A percentile compares a stretch with the other conserved stretches of the same genome.
These are phyloP conservation scores for Asterochloris erici DNA, from an alignment of 139 green algal genomes.

Conservation along the genomic window DNA sequence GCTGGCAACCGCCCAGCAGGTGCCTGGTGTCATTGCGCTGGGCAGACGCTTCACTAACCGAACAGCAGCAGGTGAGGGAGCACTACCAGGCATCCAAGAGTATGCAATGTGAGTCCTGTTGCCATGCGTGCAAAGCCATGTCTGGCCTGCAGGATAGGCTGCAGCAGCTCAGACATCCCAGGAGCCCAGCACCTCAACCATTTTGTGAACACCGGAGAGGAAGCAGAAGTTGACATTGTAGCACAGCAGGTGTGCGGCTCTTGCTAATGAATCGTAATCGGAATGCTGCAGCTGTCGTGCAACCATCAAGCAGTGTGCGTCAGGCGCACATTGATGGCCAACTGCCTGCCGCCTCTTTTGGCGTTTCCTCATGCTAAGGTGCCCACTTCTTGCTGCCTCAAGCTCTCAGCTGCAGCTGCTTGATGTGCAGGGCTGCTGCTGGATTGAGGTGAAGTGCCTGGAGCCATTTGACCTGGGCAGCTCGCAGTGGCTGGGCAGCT, in stretches of 20 bases:
- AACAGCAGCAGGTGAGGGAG: too few relatives aligned
- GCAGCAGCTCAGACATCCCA: too few relatives aligned
- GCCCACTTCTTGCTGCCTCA: background rate
- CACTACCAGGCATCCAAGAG: too few relatives aligned
- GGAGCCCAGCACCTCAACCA: background rate
- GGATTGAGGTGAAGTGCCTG: slow-evolving; percentile 63
- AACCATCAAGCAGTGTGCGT: too few relatives aligned
- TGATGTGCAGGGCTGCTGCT: slow-evolving; percentile 34
- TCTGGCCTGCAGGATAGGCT: too few relatives aligned
- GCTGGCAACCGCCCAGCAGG: background rate
- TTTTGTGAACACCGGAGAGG: background rate
- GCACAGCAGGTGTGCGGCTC: slow-evolving; percentile 2
- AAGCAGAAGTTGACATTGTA: slow-evolving; percentile 9
- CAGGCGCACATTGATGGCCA: too few relatives aligned
- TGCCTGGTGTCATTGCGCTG: background rate
- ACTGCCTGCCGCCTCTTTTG: too few relatives aligned
- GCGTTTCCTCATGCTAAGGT: too few relatives aligned
- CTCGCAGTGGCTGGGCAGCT: slow-evolving; percentile 5
- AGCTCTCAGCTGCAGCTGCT: slow-evolving; percentile 44
- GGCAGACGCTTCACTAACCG: background rate
- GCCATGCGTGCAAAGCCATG: too few relatives aligned
- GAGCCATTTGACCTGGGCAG: slow-evolving; percentile 9
- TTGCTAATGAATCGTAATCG: background rate
- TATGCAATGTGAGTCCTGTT: too few relatives aligned
- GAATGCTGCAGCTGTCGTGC: background rate